These are phyloP conservation scores for Trametes hirsuta DNA, from an alignment of 1,284 basidiomycete genomes.

Conservation along the genomic window DNA sequence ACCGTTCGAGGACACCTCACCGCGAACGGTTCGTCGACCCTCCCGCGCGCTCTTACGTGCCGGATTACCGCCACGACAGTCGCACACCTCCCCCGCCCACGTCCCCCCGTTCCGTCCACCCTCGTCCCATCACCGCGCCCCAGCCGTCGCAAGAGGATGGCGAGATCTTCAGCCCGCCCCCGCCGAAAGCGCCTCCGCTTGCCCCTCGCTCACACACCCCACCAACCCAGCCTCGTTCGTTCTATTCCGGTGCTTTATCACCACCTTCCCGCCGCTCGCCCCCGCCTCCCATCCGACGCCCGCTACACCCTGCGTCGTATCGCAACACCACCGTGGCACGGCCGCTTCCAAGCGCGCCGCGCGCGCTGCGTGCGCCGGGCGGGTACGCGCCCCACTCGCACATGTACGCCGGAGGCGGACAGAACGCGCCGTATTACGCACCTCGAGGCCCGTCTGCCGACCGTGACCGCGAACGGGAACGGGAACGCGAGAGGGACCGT, in stretches of 20 bases:
- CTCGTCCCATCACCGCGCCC: slow-evolving; percentile 7
- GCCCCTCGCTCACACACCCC: slow-evolving; percentile 44
- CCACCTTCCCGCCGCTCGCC: slow-evolving; percentile 30
- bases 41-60: not conserved
- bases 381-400: slow-evolving; percentile 26
- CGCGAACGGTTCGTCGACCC: slow-evolving; percentile 21
- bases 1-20: not conserved
- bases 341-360: slow-evolving; percentile 54
- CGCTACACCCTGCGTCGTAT: slow-evolving; percentile 31
- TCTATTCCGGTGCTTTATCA: slow-evolving; percentile 33
- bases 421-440: slow-evolving; percentile 20
- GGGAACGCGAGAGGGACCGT: slow-evolving; percentile 15
- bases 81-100: slow-evolving; percentile 14
- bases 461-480: slow-evolving; percentile 37
- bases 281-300: slow-evolving; percentile 27
- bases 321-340: slow-evolving; percentile 33
- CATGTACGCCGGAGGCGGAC: slow-evolving; percentile 14
- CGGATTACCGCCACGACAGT: not conserved
- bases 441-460: slow-evolving; percentile 52
- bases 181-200: slow-evolving; percentile 36
- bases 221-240: slow-evolving; percentile 52
- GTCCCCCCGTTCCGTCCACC: slow-evolving; percentile 2
- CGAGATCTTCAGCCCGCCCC: slow-evolving; percentile 48
- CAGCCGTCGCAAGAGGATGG: slow-evolving; percentile 54
- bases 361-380: slow-evolving; percentile 47